Evolutionary conservation across 768 basidiomycete species (phyloP), one percentile per base, ranked within the genome.

Genomic region (Hericium coralloides): DNA sequence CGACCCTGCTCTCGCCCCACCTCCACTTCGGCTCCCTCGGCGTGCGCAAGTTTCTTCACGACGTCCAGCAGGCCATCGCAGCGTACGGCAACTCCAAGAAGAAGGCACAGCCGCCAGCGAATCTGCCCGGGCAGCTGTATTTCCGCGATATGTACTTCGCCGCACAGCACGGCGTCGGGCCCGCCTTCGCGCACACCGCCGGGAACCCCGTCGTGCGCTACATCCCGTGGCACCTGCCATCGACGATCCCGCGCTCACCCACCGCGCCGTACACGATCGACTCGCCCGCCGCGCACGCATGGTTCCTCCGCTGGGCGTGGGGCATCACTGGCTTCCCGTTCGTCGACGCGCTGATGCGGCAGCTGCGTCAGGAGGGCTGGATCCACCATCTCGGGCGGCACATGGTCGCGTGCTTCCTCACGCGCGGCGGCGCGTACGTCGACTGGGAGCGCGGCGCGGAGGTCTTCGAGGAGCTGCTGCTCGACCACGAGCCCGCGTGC

Each of bases 351-450:
- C 60, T 57, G 59, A 60, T 63, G 65, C 58, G 58, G 23, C 58
- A 55, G 38, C 57, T 56, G 60, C 31, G 56, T 37, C 52, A 38
- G 17, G 58, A 55, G 45, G 60, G 56, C 52, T 59, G 64, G 57
- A 55, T 60, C 54, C 63, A 65, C 65, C 59, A 62, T 61, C 61
- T 59, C 55, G 59, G 60, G 62, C 61, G 64, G 62, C 62, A 58
- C 63, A 57, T 56, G 49, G 69, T 65, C 67, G 69, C 69, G 57
- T 65, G 57, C 62, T 61, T 59, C 63, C 67, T 62, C 26, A 53
- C 54, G 55, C 63, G 61, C 60, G 63, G 68, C 53, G 65, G 65
- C 60, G 65, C 65, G 62, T 60, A 69, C 63, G 49, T 62, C 55
- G 58, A 56, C 57, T 69, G 58, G 65, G 66, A 62, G 58, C 55